Evolutionary conservation across 345 rosid genomes (phyloP), one percentile per base, ranked within the genome.

Genomic region (Moricandia arvensis): DNA sequence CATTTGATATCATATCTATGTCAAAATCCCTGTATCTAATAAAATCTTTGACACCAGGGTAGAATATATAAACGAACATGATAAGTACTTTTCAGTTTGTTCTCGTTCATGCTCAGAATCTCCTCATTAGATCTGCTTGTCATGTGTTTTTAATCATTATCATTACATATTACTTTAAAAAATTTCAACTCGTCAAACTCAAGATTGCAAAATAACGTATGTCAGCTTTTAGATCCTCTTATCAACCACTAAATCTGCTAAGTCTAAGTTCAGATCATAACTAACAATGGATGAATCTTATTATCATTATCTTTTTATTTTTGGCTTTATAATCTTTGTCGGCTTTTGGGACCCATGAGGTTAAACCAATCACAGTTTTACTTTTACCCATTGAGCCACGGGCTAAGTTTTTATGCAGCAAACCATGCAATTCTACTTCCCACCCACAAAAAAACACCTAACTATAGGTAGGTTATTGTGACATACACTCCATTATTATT

Each of bases 301-400:
- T 30, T 60, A 37, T 65, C 37, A 6, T 72, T 66, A 30, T 69
- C 33, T 7, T 21, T 21, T 21, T n/a, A n/a, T 35, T 27, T 66
- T 21, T 60, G 38, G 17, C 33, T 66, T 59, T 53, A 57, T 63
- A 63, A 54, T 55, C 64, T 63, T 61, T 59, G 18, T 59, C 67
- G 49, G 77, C 69, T 73, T 34, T 78, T 72, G 59, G 68, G 81
- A 66, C 73, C 76, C 73, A 66, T 59, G 29, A 59, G 69, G 68
- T 78, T 58, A 69, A 49, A 76, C 49, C 64, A 70, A 33, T 33
- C 68, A 47, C 18, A 63, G n/a, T 47, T 10, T 29, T 49, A 9
- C 35, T 41, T 69, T 45, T 77, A 63, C 80, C 89, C 88, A 86
- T 85, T 88, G 96, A 88, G 96, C 92, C 88, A 78, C 90, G 89